Evolutionary conservation across 768 basidiomycete genomes (phyloP).

Genomic region (Auriculariales sp.): DNA sequence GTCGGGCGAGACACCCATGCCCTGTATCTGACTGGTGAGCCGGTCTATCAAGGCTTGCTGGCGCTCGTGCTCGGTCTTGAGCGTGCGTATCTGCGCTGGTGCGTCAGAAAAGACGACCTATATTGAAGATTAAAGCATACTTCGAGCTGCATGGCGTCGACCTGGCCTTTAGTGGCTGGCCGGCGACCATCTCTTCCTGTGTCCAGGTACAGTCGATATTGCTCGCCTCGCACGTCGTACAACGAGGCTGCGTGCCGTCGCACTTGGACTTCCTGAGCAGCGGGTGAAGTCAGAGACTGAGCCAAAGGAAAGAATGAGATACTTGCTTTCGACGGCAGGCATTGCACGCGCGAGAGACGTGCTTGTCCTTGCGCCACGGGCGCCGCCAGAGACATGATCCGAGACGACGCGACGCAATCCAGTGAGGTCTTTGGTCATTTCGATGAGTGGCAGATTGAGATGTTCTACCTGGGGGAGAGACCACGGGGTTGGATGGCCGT

Average conservation of each 20-base stretch:
- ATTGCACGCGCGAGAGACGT: background rate
- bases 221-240: constrained; percentile 15
- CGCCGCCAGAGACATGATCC: too few species aligned
- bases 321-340: background rate
- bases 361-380: background rate
- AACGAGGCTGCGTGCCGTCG: constrained; percentile 17
- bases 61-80: background rate
- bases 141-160: constrained; percentile 1
- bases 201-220: constrained; percentile 11
- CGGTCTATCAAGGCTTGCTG: background rate
- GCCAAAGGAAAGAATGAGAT: too few species aligned
- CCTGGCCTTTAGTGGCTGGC: constrained; percentile 5
- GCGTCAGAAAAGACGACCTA: too few species aligned
- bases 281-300: too few species aligned
- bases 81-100: background rate
- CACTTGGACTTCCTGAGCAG: constrained; percentile 21
- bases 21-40: background rate
- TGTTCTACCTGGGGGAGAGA: too few species aligned
- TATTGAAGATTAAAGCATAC: too few species aligned
- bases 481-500: too few species aligned
- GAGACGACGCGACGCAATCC: too few species aligned
- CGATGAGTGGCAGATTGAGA: too few species aligned
- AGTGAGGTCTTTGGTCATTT: too few species aligned
- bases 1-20: background rate
- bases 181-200: constrained; percentile 4